These are phyloP conservation scores for Arbutus unedo DNA, from an alignment of 148 eudicot genomes.

Conservation along the genomic window DNA sequence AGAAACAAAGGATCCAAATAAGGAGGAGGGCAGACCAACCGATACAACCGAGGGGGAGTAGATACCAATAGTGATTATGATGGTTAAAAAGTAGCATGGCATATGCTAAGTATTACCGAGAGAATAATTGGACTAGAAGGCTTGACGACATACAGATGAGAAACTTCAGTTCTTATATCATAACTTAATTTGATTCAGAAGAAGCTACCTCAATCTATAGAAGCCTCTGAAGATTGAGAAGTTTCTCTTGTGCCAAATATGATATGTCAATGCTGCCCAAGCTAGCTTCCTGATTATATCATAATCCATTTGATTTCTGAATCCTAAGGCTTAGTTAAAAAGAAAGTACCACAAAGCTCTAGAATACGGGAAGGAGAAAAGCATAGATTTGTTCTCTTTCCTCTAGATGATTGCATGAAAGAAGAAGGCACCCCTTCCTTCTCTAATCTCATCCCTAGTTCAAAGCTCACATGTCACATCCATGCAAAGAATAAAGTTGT, in stretches of 20 bases:
- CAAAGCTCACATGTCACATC: background rate
- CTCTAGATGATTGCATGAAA: background rate
- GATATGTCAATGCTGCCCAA: background rate
- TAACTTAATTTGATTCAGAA: background rate
- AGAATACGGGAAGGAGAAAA: background rate
- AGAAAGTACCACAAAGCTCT: background rate
- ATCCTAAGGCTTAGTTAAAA: background rate
- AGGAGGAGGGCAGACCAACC: no score
- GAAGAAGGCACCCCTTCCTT: background rate
- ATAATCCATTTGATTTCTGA: background rate
- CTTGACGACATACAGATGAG: background rate
- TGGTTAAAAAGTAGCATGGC: background rate
- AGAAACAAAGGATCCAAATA: background rate
- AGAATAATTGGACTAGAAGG: background rate
- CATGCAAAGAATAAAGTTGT: background rate
- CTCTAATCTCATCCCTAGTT: background rate
- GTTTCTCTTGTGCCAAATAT: background rate
- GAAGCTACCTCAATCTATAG: background rate
- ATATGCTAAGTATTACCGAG: background rate
- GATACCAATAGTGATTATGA: background rate
- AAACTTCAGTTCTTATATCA: background rate
- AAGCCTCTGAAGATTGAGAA: background rate
- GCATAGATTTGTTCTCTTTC: background rate
- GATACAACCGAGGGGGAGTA: no score
- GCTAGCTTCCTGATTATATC: background rate